phyloP scores from a whole-genome alignment of 352 stramenopile species.

The Pythium brachiatum region DNA sequence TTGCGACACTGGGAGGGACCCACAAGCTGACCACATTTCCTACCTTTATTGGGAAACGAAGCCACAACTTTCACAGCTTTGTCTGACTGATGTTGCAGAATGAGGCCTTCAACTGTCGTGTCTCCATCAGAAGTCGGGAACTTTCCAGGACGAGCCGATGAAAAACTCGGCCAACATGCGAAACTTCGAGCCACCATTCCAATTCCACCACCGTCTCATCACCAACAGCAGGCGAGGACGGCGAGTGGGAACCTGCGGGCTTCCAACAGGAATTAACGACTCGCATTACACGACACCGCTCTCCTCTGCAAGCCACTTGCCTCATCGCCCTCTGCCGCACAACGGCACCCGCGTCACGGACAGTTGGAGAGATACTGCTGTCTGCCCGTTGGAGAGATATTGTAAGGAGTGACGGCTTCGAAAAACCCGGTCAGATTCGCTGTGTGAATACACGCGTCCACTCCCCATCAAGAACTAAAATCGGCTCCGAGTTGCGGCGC shows the following conservation, averaged over 20 bases:
- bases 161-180: slow-evolving; percentile 14
- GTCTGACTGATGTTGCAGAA: not conserved
- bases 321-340: not conserved
- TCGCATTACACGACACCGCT: not conserved
- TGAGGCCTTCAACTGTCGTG: not conserved
- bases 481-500: too few relatives aligned
- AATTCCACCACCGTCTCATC: not conserved
- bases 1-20: not conserved
- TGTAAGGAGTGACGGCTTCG: too few relatives aligned
- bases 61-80: not conserved
- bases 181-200: not conserved
- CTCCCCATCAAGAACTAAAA: not conserved
- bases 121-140: slow-evolving; percentile 5
- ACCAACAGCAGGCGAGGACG: slow-evolving; percentile 1
- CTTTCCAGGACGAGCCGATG: slow-evolving; percentile 12
- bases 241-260: too few relatives aligned
- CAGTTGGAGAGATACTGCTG: not conserved
- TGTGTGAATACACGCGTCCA: too few relatives aligned
- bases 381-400: too few relatives aligned
- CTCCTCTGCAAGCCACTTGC: not conserved
- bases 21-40: not conserved
- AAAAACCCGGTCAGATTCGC: not conserved
- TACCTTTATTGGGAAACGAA: not conserved
- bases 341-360: not conserved
- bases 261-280: not conserved